These are phyloP conservation scores for Eugenia klotzschiana DNA, from an alignment of 441 rosid genomes.

Conservation along the genomic window DNA sequence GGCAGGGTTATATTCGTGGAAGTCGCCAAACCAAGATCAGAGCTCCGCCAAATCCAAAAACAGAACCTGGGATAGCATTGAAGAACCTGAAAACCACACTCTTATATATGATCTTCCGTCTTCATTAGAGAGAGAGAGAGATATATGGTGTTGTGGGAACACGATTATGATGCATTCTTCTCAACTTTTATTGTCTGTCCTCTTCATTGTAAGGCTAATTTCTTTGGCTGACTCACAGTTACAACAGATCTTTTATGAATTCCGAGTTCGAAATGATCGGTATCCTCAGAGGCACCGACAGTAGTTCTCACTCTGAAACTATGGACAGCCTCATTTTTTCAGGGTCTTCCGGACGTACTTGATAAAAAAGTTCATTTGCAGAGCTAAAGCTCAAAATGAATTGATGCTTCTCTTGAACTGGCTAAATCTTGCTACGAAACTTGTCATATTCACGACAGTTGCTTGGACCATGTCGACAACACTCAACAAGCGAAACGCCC, in stretches of 20 bases:
- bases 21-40: conserved; percentile 49
- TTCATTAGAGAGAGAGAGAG: neutral
- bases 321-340: neutral
- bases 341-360: neutral
- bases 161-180: neutral
- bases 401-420: neutral
- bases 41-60: conserved; percentile 22
- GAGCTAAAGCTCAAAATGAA: neutral
- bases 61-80: conserved; percentile 13
- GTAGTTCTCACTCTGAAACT: neutral
- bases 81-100: neutral
- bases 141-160: neutral
- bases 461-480: neutral
- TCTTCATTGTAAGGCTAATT: neutral
- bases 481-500: neutral
- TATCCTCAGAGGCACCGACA: neutral
- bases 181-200: neutral
- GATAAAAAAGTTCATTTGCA: neutral
- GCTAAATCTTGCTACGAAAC: neutral
- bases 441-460: neutral
- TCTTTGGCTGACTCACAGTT: neutral
- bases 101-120: neutral
- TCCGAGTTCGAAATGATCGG: neutral
- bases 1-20: conserved; percentile 87
- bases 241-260: neutral